Conservation (phyloP, 1,284 basidiomycete genomes). For the Puccinia triticina region DNA sequence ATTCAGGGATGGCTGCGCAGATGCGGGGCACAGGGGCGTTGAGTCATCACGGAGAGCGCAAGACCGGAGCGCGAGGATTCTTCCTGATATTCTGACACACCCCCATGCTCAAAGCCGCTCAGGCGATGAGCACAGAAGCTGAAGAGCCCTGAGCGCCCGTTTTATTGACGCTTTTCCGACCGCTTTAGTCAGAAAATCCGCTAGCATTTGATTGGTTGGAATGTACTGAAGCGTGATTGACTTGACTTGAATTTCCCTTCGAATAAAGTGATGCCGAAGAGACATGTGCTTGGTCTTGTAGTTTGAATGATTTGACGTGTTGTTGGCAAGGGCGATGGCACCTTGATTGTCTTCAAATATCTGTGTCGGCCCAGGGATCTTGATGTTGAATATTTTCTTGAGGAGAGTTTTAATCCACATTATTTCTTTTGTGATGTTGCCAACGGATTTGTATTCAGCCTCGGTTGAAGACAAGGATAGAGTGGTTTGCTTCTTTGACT, state of each 20-base stretch:
- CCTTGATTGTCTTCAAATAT: slow-evolving; percentile 1
- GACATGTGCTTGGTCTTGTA: neutral
- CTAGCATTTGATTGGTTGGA: neutral
- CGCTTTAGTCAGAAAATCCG: neutral
- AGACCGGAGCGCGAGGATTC: too few species aligned
- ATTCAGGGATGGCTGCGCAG: too few species aligned
- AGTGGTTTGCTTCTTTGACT: slow-evolving; percentile 39
- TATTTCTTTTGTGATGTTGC: neutral
- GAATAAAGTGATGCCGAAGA: neutral
- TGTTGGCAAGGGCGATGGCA: neutral
- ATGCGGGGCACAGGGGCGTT: too few species aligned
- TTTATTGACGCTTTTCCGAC: neutral
- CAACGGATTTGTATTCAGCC: slow-evolving; percentile 47
- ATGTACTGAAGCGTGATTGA: neutral
- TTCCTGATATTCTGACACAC: neutral
- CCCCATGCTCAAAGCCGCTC: neutral
- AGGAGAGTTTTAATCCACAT: slow-evolving; percentile 6
- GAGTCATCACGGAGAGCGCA: neutral
- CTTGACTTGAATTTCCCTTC: neutral
- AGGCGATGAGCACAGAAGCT: neutral
- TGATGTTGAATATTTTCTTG: neutral
- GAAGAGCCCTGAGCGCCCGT: neutral
- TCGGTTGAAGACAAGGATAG: slow-evolving; percentile 45
- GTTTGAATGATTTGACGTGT: slow-evolving; percentile 3
- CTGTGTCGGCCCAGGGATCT: neutral